These are phyloP conservation scores for Hemerocallis citrina DNA, from an alignment of 106 monocot genomes.

Conservation along the genomic window DNA sequence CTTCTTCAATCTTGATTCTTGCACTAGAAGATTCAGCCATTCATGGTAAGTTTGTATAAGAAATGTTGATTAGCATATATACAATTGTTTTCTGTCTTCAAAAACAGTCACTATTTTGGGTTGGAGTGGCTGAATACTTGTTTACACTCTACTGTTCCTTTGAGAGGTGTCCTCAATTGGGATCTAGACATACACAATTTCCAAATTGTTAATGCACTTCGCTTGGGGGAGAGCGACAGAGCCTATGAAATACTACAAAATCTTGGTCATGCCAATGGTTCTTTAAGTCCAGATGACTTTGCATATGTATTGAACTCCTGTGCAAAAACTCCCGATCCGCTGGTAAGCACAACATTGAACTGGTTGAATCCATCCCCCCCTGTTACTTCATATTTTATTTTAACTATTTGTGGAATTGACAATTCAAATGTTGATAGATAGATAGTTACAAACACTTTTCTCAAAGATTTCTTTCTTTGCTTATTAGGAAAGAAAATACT, in stretches of 20 bases:
- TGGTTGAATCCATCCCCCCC: not conserved
- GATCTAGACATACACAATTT: constrained; percentile 18
- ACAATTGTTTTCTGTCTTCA: no score
- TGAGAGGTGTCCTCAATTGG: constrained; percentile 4
- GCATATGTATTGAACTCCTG: constrained; percentile 47
- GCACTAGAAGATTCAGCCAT: no score
- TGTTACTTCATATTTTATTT: not conserved
- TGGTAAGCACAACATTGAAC: constrained; percentile 22
- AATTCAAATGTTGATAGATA: not conserved
- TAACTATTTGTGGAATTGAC: not conserved
- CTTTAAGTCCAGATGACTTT: constrained; percentile 39
- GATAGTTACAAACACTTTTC: no score
- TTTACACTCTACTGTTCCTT: no score
- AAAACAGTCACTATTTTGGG: no score
- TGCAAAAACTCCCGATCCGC: constrained; percentile 46
- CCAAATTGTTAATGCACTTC: constrained; percentile 60
- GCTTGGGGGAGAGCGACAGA: constrained; percentile 36
- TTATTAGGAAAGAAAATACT: no score
- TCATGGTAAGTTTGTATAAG: no score
- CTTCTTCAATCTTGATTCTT: no score
- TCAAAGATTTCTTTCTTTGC: no score
- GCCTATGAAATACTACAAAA: constrained; percentile 39
- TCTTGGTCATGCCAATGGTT: constrained; percentile 8
- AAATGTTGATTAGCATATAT: no score
- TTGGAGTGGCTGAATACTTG: constrained; percentile 25